phyloP scores from a whole-genome alignment of 1,284 basidiomycete species.

The Cystobasidium sp. region DNA sequence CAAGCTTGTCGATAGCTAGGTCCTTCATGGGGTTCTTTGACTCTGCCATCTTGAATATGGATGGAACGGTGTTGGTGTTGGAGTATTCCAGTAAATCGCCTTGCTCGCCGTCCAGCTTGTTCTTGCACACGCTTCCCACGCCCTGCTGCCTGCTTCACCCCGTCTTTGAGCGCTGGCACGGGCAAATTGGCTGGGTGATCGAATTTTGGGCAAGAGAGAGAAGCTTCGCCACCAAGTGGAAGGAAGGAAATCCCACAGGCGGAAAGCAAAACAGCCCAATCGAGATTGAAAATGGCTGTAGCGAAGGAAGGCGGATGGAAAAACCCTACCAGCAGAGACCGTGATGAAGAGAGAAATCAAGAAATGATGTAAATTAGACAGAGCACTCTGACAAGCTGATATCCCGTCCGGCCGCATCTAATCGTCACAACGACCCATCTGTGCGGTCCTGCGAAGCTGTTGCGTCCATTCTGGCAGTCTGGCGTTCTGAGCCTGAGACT shows the following conservation, averaged over 20 bases:
- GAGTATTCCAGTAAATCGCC: neutral
- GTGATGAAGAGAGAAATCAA: neutral
- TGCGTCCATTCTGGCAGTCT: neutral
- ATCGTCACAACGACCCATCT: neutral
- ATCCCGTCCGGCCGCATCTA: neutral
- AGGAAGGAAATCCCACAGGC: neutral
- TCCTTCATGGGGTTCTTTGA: conserved; percentile 67
- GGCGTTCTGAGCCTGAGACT: neutral
- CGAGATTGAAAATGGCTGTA: neutral
- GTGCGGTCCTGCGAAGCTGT: neutral
- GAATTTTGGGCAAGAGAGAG: neutral
- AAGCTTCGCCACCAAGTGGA: neutral
- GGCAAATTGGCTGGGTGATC: neutral
- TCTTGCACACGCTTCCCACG: neutral
- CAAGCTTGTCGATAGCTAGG: conserved; percentile 97
- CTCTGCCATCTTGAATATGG: conserved; percentile 28
- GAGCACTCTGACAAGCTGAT: neutral
- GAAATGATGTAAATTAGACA: neutral
- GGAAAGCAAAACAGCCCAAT: neutral
- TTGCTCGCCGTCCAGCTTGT: neutral
- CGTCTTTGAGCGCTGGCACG: neutral
- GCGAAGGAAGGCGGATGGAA: conserved; percentile 2
- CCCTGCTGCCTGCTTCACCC: neutral
- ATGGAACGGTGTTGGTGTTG: neutral
- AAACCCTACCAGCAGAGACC: neutral